These are phyloP conservation scores for Colletotrichum incanum DNA, from an alignment of 2,329 filamentous ascomycete genomes.

Conservation along the genomic window DNA sequence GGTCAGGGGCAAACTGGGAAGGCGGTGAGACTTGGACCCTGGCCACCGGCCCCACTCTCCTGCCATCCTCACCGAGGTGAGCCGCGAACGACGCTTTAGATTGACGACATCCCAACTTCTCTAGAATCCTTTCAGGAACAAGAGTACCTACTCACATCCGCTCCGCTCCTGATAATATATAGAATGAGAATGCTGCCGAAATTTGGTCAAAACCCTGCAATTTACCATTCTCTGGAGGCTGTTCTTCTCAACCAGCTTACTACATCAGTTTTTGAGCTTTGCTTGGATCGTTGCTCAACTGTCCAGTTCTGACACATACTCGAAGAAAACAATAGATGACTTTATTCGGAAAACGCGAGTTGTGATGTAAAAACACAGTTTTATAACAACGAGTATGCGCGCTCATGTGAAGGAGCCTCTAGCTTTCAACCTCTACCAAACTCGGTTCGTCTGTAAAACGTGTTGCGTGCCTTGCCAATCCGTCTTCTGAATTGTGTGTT, in stretches of 20 bases:
- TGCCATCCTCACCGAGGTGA: constrained; percentile 9
- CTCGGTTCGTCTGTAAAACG: too few species aligned
- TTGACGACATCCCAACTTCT: constrained; percentile 1
- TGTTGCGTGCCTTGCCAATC: too few species aligned
- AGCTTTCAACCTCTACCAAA: too few species aligned
- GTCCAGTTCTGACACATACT: too few species aligned
- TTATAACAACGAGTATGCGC: too few species aligned
- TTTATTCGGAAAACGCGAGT: too few species aligned
- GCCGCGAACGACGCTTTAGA: neutral
- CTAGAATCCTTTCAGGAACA: neutral
- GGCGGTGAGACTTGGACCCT: constrained; percentile 11
- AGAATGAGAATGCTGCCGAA: rapidly evolving
- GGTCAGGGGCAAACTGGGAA: neutral
- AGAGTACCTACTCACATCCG: neutral
- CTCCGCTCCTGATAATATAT: rapidly evolving
- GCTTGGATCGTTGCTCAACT: neutral
- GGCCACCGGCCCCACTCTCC: neutral
- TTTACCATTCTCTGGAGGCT: neutral
- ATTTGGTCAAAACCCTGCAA: too few species aligned
- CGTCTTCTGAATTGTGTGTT: too few species aligned
- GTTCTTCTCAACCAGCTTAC: neutral
- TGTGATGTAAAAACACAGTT: too few species aligned
- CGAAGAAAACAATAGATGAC: too few species aligned
- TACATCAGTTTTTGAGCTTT: neutral
- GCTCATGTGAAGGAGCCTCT: too few species aligned